These are phyloP conservation scores for Eucommia ulmoides DNA, from an alignment of 257 asterid genomes.

Conservation along the genomic window DNA sequence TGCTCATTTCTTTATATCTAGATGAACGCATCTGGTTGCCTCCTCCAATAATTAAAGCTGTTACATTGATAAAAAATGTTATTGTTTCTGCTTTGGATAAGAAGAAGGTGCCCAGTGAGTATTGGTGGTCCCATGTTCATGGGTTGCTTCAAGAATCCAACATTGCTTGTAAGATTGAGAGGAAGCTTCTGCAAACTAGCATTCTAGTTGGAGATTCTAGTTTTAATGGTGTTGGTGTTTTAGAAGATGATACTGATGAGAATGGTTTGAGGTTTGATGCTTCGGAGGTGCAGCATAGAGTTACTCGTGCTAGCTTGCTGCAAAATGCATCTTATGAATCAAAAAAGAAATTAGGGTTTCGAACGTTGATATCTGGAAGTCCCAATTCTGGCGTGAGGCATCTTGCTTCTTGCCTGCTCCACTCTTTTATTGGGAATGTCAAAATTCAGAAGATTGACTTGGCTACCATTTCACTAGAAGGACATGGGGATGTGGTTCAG, in stretches of 20 bases:
- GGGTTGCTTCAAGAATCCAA: slow-evolving; percentile 61
- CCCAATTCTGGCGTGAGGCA: slow-evolving; percentile 86
- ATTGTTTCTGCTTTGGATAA: slow-evolving; percentile 45
- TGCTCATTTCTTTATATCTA: slow-evolving; percentile 50
- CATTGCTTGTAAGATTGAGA: slow-evolving; percentile 46
- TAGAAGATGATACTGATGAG: slow-evolving; percentile 29
- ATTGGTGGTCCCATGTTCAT: slow-evolving; percentile 66
- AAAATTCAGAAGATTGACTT: slow-evolving; percentile 80
- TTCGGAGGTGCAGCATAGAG: slow-evolving; percentile 36
- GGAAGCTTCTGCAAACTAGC: slow-evolving; percentile 32
- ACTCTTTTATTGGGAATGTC: slow-evolving; percentile 72
- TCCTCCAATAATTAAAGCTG: slow-evolving; percentile 49
- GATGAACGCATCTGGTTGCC: slow-evolving; percentile 88
- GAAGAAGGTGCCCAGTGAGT: slow-evolving; percentile 32
- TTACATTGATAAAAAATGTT: slow-evolving; percentile 40
- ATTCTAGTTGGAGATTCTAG: slow-evolving; percentile 40
- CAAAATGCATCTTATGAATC: slow-evolving; percentile 22
- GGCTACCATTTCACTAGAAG: slow-evolving; percentile 88
- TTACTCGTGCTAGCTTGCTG: slow-evolving; percentile 38
- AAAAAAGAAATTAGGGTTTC: slow-evolving; percentile 57
- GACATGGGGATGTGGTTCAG: slow-evolving; percentile 85
- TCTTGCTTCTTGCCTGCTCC: slow-evolving; percentile 90
- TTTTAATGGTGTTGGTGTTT: slow-evolving; percentile 20
- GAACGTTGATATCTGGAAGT: slow-evolving; percentile 70
- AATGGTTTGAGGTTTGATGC: slow-evolving; percentile 20